Percentiles rank a stretch among this genome's conserved stretches.
These are phyloP conservation scores for Candida andamanensis DNA, from an alignment of 805 yeast species.

Conservation along the genomic window DNA sequence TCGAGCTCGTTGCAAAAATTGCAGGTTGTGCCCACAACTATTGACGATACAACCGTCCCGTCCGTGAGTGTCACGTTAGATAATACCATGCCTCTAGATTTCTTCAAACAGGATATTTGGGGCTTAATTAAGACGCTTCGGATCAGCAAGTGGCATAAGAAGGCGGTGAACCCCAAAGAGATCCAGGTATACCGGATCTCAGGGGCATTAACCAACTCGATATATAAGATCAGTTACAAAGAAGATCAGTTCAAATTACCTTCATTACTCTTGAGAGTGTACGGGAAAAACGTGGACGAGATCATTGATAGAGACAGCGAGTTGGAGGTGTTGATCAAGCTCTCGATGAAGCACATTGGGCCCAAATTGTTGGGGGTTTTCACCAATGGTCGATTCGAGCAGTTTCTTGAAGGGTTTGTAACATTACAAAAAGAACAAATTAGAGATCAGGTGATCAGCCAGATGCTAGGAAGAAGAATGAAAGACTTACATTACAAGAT, in stretches of 20 bases:
- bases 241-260: conserved; percentile 43
- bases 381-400: conserved; percentile 90
- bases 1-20: conserved; percentile 27
- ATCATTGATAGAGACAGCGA: conserved; percentile 85
- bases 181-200: conserved; percentile 63
- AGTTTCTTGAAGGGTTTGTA: conserved; percentile 76
- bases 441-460: conserved; percentile 67
- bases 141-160: conserved; percentile 76
- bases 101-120: conserved; percentile 76
- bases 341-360: conserved; percentile 77
- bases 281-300: conserved; percentile 81
- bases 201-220: conserved; percentile 92
- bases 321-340: conserved; percentile 62
- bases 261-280: conserved; percentile 68
- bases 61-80: conserved; percentile 60
- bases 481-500: conserved; percentile 85
- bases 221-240: conserved; percentile 65
- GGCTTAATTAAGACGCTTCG: conserved; percentile 56
- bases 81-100: conserved; percentile 73
- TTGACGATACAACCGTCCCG: conserved; percentile 34
- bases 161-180: conserved; percentile 34
- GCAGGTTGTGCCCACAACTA: conserved; percentile 21
- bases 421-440: conserved; percentile 72
- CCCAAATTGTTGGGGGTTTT: conserved; percentile 87
- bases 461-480: conserved; percentile 93